Base-by-base conservation (phyloP, 1,139 yeast species). In the Protomyces lactucae-debilis region DNA sequence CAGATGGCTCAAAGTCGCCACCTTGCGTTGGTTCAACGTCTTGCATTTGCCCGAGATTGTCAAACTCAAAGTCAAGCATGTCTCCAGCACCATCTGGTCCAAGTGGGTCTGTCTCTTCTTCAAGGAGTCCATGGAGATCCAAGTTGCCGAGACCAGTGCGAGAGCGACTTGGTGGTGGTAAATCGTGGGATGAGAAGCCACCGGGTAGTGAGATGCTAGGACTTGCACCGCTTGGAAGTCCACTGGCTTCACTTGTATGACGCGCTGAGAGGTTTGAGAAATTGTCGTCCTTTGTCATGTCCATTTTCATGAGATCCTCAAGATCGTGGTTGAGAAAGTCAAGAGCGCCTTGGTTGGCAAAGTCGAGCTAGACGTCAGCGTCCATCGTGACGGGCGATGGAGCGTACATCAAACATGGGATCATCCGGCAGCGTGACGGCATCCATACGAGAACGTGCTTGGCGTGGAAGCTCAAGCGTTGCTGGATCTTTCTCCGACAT, bases 1-100 rank as follows among this genome's bases (percentile, higher is more conserved):
- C 35, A 32, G 37, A 52, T n/a, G 43, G 45, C 36, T 21, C 18
- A 28, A 23, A 6, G 3, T 10, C 6, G 9, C 23, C 55, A 16
- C 9, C 48, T 1, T 28, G 23, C n/a, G 16, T 39, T 3, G 39
- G 37, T 4, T 52, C 52, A 25, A 25, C 16, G n/a, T 64, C 60
- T 14, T 48, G 5, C 14, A 64, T 54, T 40, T 59, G 57, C 25
- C 66, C 66, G 12, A 52, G 46, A 10, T 36, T 60, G 37, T 64
- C 61, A 39, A 64, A 64, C n/a, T 54, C 66, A 40, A 64, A 64
- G 43, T 55, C 66, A 16, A 64, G 61, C 46, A 43, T n/a, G 14
- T 35, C 54, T 3, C 32, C 64, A 8, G 53, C 64, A 3, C 35
- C 45, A n/a, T 28, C 53, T 2, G 60, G 40, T n/a, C 51, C 60